Base-by-base conservation (phyloP, 352 stramenopile species). In the Phytophthora niederhauseri region DNA sequence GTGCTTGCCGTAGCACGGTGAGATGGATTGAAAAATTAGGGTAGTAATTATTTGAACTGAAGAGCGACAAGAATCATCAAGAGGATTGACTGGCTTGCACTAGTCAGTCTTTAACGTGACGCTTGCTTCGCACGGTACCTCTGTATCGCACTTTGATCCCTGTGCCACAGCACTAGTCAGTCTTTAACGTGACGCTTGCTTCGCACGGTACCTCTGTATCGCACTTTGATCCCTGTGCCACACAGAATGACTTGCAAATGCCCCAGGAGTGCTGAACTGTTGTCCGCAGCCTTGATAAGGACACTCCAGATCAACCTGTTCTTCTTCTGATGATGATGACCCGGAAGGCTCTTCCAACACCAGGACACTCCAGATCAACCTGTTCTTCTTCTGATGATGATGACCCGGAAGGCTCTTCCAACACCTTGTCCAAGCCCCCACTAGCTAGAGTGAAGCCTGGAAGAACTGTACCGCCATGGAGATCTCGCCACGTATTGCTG, bases 1-100 rank as follows among this genome's bases (percentile, higher is more conserved):
- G 68, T 93, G 85, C 57, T 50, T 82, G 26, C 63, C 78, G 15
- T 82, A 63, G 62, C 31, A 41, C 2, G 17, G 22, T 4, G 45
- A 70, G 31, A 50, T 28, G 3, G 52, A 66, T 67, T 68, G 62
- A 67, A 74, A 65, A 54, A 51, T 17, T 61, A 73, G 61, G 22
- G 59, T 71, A 71, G 61, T 63, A 67, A 67, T 56, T 66, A 70
- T 70, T 49, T 49, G 41, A 48, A n/a, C 12, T 17, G 36, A 45
- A n/a, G 36, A 46, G 65, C 24, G 14, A 59, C 45, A 58, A 38
- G 17, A 50, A 31, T 31, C 6, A 31, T 31, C 43, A 24, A 50
- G 43, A 22, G 43, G 15, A 14, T 50, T 34, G 28, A 31, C 19
- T 50, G 43, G 43, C n/a, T 26, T 26, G 46, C 46, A 53, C 17